These are phyloP conservation scores for Aspergillus saccharolyticus DNA, from an alignment of 495 filamentous ascomycete genomes.

Conservation along the genomic window DNA sequence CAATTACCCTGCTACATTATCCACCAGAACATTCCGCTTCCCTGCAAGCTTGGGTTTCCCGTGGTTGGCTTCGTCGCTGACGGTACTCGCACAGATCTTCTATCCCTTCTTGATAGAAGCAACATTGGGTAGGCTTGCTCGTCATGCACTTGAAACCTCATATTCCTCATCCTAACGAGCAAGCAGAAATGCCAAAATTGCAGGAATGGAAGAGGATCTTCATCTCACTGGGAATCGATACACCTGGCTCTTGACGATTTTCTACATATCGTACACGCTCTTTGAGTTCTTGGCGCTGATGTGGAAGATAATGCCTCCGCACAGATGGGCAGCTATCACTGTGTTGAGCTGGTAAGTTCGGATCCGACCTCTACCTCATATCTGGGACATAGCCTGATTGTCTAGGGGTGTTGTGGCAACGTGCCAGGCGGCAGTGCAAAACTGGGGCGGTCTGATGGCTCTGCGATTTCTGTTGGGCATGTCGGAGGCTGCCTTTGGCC, in stretches of 20 bases:
- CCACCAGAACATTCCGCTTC: slow-evolving; percentile 2
- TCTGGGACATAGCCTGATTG: not conserved
- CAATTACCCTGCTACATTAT: not conserved
- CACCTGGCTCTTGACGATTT: slow-evolving; percentile 73
- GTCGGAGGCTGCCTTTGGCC: slow-evolving; percentile 63
- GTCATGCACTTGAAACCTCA: not conserved
- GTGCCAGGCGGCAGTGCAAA: slow-evolving; percentile 55
- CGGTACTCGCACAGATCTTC: slow-evolving; percentile 42
- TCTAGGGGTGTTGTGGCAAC: slow-evolving; percentile 54
- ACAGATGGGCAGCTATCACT: slow-evolving; percentile 45
- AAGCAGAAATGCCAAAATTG: slow-evolving; percentile 59
- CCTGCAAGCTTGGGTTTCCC: too few relatives aligned
- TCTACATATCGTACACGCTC: slow-evolving; percentile 59
- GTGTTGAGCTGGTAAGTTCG: slow-evolving; percentile 42
- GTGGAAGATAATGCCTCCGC: slow-evolving; percentile 64
- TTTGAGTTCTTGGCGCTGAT: slow-evolving; percentile 68
- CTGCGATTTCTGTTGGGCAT: slow-evolving; percentile 63
- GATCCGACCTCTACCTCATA: slow-evolving; percentile 9
- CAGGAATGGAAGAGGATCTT: slow-evolving; percentile 52
- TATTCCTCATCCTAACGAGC: slow-evolving; percentile 1
- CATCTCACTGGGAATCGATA: slow-evolving; percentile 47
- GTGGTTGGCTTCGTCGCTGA: not conserved
- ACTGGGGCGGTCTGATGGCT: slow-evolving; percentile 62
- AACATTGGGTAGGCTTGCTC: slow-evolving; percentile 50
- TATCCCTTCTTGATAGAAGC: slow-evolving; percentile 64